A percentile compares a stretch with the other conserved stretches of the same genome.
Evolutionary conservation across 2,329 filamentous ascomycete genomes (phyloP).

Genomic region (Blumeria graminis): DNA sequence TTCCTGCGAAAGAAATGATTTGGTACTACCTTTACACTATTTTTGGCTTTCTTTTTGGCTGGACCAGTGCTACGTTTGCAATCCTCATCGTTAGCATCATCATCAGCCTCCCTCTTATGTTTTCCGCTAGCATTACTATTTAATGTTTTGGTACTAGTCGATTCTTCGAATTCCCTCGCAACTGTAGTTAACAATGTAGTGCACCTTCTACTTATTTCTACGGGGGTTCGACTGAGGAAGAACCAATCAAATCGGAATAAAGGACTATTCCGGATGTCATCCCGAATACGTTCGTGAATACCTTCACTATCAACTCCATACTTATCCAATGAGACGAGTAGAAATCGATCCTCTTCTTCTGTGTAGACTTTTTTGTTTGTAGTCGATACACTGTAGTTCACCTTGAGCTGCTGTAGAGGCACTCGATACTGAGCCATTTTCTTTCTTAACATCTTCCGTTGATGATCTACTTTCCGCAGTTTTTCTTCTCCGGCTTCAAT

Average conservation of each 20-base stretch:
- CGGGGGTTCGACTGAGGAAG: conserved; percentile 80
- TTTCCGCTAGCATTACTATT: conserved; percentile 37
- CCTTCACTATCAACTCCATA: conserved; percentile 78
- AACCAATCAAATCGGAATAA: conserved; percentile 99
- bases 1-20: too few species aligned
- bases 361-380: conserved; percentile 99
- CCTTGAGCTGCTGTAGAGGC: conserved; percentile 87
- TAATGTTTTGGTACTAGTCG: conserved; percentile 21
- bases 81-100: conserved; percentile 67
- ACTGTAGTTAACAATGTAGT: conserved; percentile 87
- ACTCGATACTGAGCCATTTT: conserved; percentile 97
- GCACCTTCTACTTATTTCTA: conserved; percentile 78
- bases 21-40: conserved; percentile 40
- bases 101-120: conserved; percentile 50
- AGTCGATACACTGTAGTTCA: conserved; percentile 96
- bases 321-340: conserved; percentile 79
- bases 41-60: conserved; percentile 89
- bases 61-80: conserved; percentile 57
- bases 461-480: conserved; percentile 67
- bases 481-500: conserved; percentile 89
- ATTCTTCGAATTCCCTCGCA: conserved; percentile 74
- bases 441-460: conserved; percentile 77
- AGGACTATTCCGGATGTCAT: conserved; percentile 84
- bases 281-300: conserved; percentile 83
- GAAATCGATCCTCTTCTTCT: conserved; percentile 88